Conservation (phyloP, 2,329 filamentous ascomycete genomes). For the Fusarium sp. region DNA sequence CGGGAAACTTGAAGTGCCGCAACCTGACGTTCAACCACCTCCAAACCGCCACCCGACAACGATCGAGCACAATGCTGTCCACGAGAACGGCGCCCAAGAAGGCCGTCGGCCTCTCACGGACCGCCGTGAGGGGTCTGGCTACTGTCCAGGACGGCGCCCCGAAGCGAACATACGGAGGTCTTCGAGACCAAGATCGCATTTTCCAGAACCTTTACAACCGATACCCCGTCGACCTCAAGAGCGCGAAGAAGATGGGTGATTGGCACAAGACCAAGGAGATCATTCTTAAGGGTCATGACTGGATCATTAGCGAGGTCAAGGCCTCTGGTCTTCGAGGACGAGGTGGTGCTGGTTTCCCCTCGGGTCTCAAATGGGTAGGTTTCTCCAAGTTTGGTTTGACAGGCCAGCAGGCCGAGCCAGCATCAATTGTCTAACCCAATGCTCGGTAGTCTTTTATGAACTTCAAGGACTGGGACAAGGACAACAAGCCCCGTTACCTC, state of each 20-base stretch:
- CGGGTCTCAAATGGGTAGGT: constrained; percentile 97
- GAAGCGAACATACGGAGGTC: constrained; percentile 84
- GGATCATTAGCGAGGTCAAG: constrained; percentile 99
- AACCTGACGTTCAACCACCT: constrained; percentile 52
- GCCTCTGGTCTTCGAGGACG: constrained; percentile 94
- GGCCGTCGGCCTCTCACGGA: constrained; percentile 60
- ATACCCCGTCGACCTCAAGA: constrained; percentile 91
- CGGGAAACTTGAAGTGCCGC: constrained; percentile 57
- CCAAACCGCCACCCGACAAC: constrained; percentile 53
- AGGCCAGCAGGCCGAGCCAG: constrained; percentile 41
- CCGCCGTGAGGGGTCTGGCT: constrained; percentile 78
- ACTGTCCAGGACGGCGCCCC: constrained; percentile 82
- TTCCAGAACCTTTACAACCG: constrained; percentile 99
- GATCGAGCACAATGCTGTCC: constrained; percentile 61
- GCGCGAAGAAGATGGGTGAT: constrained; percentile 97
- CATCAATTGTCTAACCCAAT: constrained; percentile 41
- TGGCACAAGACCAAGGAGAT: constrained; percentile 99
- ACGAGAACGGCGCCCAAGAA: constrained; percentile 60
- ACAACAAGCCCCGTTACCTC: constrained; percentile 93
- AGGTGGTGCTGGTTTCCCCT: constrained; percentile 98
- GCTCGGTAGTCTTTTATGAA: constrained; percentile 94
- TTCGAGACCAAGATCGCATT: constrained; percentile 97
- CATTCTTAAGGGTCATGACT: constrained; percentile 95
- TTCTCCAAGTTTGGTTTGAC: constrained; percentile 28
- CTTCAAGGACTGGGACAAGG: constrained; percentile 99